These are phyloP conservation scores for Limonomyces culmigenus DNA, from an alignment of 1,284 basidiomycete genomes.

Conservation along the genomic window DNA sequence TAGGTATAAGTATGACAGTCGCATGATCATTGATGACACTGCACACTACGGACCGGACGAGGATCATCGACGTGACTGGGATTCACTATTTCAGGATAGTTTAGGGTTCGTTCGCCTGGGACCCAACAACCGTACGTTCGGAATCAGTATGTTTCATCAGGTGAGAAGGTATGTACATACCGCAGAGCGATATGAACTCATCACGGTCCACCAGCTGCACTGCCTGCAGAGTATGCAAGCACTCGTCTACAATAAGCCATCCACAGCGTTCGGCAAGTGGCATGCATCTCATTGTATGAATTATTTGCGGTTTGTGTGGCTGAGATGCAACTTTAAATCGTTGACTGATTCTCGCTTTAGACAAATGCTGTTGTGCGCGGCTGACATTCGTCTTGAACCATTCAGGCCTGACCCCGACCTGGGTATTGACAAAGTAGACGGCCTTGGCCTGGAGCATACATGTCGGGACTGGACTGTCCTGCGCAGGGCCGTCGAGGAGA, in stretches of 20 bases:
- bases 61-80: conserved; percentile 1
- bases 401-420: background rate
- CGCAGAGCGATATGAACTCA: too few species aligned
- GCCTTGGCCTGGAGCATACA: background rate
- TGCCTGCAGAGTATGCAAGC: background rate
- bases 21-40: background rate
- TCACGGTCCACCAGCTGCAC: background rate
- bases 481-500: background rate
- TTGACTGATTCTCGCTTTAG: background rate
- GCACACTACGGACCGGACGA: background rate
- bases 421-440: background rate
- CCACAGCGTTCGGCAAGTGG: background rate
- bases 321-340: background rate
- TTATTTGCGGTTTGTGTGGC: background rate
- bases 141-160: conserved; percentile 5
- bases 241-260: background rate
- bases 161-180: background rate
- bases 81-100: conserved; percentile 4
- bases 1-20: too few species aligned
- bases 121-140: conserved; percentile 2
- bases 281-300: background rate
- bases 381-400: background rate
- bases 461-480: background rate
- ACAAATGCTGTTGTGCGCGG: background rate
- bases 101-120: conserved; percentile 5